Conservation (phyloP, 208 protist species). For the Acanthamoeba royreba region DNA sequence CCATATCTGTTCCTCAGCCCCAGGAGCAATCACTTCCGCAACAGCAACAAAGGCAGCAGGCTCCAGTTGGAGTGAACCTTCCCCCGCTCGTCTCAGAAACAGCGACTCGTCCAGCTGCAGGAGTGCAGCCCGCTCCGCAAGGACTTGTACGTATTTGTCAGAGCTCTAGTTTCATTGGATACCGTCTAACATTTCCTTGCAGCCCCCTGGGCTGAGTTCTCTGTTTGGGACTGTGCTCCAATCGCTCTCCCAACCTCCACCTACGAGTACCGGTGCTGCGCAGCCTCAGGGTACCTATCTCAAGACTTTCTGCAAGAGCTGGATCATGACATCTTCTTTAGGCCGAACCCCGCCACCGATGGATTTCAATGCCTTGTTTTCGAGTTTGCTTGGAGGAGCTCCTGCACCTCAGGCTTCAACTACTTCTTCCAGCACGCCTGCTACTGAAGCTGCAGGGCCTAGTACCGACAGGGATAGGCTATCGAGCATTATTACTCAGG, state of each 20-base stretch:
- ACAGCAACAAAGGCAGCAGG: background rate
- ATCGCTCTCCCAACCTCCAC: background rate
- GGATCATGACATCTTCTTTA: too few species aligned
- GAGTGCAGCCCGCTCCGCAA: background rate
- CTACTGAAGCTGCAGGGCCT: background rate
- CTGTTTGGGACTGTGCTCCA: background rate
- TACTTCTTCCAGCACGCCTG: background rate
- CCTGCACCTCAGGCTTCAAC: background rate
- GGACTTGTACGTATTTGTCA: background rate
- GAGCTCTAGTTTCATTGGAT: background rate
- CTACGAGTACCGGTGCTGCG: background rate
- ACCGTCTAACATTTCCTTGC: background rate
- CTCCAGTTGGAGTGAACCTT: background rate
- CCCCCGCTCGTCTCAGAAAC: background rate
- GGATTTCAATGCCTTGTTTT: background rate
- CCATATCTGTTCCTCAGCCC: background rate
- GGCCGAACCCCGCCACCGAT: background rate
- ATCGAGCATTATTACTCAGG: background rate
- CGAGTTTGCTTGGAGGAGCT: background rate
- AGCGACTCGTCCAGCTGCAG: background rate
- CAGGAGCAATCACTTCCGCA: background rate
- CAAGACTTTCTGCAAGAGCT: background rate
- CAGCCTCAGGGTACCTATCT: background rate
- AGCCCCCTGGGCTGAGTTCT: conserved; percentile 12
- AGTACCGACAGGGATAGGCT: background rate